Conservation (phyloP, 2,329 filamentous ascomycete genomes). For the Nemania sp. region DNA sequence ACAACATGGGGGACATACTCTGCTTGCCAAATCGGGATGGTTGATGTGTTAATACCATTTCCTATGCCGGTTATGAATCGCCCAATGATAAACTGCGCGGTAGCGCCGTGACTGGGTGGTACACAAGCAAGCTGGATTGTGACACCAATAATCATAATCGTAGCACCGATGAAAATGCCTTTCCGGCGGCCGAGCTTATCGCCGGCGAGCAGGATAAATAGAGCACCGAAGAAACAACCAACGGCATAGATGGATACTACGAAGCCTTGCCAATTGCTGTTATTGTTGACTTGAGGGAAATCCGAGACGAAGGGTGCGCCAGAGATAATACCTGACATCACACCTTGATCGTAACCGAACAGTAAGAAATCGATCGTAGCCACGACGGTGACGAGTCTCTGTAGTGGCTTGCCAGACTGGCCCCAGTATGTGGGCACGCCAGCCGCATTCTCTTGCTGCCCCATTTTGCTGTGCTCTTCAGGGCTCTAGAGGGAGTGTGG, state of each 20-base stretch:
- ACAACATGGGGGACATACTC: constrained; percentile 43
- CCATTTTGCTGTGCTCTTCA: constrained; percentile 40
- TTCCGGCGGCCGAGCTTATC: constrained; percentile 67
- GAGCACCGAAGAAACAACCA: constrained; percentile 57
- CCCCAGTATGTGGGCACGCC: constrained; percentile 52
- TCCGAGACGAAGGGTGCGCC: constrained; percentile 45
- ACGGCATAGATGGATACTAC: constrained; percentile 58
- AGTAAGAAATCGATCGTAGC: constrained; percentile 48
- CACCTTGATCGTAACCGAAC: constrained; percentile 51
- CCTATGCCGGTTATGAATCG: constrained; percentile 63
- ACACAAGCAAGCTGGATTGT: constrained; percentile 64
- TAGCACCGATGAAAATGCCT: constrained; percentile 65
- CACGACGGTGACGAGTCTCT: constrained; percentile 48
- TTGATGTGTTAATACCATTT: constrained; percentile 63
- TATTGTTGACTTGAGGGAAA: constrained; percentile 50
- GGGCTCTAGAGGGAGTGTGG: constrained; percentile 6
- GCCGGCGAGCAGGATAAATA: constrained; percentile 58
- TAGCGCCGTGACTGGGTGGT: constrained; percentile 59
- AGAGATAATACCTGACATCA: constrained; percentile 52
- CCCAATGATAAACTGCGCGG: constrained; percentile 62
- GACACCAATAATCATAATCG: constrained; percentile 67
- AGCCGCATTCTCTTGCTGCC: constrained; percentile 45
- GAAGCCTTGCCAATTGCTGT: constrained; percentile 53
- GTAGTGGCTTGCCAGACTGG: constrained; percentile 47
- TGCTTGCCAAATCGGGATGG: constrained; percentile 58